Evolutionary conservation across 2,329 filamentous ascomycete genomes (phyloP), one percentile per base, ranked within the genome.

Genomic region (Curvularia sp.): DNA sequence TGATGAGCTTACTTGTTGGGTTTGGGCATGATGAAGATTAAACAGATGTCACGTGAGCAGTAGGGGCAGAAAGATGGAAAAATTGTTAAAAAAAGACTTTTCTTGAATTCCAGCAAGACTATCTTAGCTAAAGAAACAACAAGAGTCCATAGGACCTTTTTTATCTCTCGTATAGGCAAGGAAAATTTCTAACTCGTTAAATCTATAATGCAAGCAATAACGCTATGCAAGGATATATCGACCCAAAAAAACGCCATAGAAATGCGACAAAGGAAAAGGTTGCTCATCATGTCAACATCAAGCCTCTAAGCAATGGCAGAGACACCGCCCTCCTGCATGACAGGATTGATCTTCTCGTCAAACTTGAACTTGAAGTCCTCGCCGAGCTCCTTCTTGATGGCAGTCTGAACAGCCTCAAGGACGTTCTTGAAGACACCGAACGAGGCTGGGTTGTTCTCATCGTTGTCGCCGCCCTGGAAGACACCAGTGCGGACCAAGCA

Each of bases 381-480:
- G n/a, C 89, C 89, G 6, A 92, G 79, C 79, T 92, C 83, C 79
- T 90, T 90, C 69, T 82, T 81, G 62, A 91, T 80, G 5, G 88
- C 88, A 1, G 86, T 81, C 78, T 87, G 83, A 52, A 92, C 88
- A 0, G 89, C 89, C 65, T 91, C 88, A 42, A 90, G 81, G 12
- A 92, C 89, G 70, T 91, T 90, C 59, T 81, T 76, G 79, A 92
- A 92, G 41, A 92, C 89, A 64, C 89, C 89, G 71, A 92, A 91
- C 79, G 84, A 90, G 72, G 89, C 89, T 0, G 89, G 89, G 79
- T 91, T 92, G 79, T 91, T 82, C 76, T 88, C 84, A 72, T 92
- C 90, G 73, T 92, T 92, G 58, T 87, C 88, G 18, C 86, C 88
- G 61, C 89, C 89, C 79, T 91, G 88, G 84, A 89, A 92, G 48